These are phyloP conservation scores for Dorcoceras hygrometricum DNA, from an alignment of 257 asterid species.

Conservation along the genomic window DNA sequence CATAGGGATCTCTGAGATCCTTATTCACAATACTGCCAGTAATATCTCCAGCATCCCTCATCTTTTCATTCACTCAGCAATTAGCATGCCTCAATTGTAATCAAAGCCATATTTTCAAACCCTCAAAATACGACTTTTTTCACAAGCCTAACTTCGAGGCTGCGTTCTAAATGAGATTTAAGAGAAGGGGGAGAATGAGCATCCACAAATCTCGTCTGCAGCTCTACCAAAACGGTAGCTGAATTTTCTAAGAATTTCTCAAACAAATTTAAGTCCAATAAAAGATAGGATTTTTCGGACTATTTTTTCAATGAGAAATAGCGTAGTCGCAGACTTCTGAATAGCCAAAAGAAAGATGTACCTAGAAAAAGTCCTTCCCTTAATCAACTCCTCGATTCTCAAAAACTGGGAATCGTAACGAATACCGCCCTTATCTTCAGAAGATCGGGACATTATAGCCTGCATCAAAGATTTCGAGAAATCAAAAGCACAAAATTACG, in stretches of 20 bases:
- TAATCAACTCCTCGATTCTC: slow-evolving; percentile 66
- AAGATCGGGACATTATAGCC: slow-evolving; percentile 41
- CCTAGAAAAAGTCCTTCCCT: slow-evolving; percentile 68
- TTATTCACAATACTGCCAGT: slow-evolving; percentile 3
- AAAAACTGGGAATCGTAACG: slow-evolving; percentile 42
- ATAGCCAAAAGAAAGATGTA: slow-evolving; percentile 23
- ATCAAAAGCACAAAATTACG: slow-evolving; percentile 13
- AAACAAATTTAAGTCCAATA: slow-evolving; percentile 14
- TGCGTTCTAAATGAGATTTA: background rate
- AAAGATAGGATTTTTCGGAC: slow-evolving; percentile 14
- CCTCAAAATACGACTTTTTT: background rate
- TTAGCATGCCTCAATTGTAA: slow-evolving; percentile 6
- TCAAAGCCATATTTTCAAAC: background rate
- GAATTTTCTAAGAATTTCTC: background rate
- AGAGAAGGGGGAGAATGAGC: too few species aligned
- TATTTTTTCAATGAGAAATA: background rate
- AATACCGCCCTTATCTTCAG: slow-evolving; percentile 33
- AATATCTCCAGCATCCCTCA: background rate
- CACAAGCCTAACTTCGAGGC: background rate
- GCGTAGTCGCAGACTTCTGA: slow-evolving; percentile 25
- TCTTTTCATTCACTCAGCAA: slow-evolving; percentile 12
- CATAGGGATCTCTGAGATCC: slow-evolving; percentile 1
- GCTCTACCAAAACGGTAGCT: background rate
- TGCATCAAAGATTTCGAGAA: slow-evolving; percentile 31
- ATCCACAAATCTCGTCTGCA: too few species aligned